phyloP scores from a whole-genome alignment of 2,329 filamentous ascomycete species.

The Fusarium chlamydosporum region DNA sequence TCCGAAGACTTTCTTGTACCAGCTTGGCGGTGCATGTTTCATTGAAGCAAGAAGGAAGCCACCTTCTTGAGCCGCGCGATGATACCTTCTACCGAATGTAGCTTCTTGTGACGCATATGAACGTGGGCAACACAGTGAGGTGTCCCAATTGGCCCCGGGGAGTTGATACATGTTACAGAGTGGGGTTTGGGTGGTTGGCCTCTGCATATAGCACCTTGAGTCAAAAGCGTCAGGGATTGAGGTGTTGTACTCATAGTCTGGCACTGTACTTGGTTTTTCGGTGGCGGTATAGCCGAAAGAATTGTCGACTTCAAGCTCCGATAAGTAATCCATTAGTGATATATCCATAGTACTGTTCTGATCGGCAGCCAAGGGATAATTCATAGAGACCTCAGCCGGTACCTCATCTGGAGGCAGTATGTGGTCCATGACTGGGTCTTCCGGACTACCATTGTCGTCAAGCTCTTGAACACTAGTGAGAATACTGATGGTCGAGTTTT shows the following conservation, averaged over 20 bases:
- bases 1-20: constrained; percentile 15
- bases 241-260: not conserved
- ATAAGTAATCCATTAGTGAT: not conserved
- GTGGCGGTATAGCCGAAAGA: not conserved
- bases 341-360: not conserved
- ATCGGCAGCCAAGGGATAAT: rapidly evolving
- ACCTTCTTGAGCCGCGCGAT: constrained; percentile 10
- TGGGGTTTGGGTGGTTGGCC: not conserved
- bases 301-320: not conserved
- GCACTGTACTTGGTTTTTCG: not conserved
- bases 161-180: constrained; percentile 7
- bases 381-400: rapidly evolving
- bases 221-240: not conserved
- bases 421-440: not conserved
- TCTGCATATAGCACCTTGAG: not conserved
- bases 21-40: constrained; percentile 1
- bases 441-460: not conserved
- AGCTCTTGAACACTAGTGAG: not conserved
- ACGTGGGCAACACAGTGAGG: not conserved
- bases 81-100: constrained; percentile 11
- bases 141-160: not conserved
- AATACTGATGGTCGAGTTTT: constrained; percentile 7
- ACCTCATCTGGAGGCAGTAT: rapidly evolving
- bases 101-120: constrained; percentile 11
- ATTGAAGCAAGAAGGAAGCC: constrained; percentile 10